phyloP scores from a whole-genome alignment of 345 rosid genomes.

The Murraya paniculata region DNA sequence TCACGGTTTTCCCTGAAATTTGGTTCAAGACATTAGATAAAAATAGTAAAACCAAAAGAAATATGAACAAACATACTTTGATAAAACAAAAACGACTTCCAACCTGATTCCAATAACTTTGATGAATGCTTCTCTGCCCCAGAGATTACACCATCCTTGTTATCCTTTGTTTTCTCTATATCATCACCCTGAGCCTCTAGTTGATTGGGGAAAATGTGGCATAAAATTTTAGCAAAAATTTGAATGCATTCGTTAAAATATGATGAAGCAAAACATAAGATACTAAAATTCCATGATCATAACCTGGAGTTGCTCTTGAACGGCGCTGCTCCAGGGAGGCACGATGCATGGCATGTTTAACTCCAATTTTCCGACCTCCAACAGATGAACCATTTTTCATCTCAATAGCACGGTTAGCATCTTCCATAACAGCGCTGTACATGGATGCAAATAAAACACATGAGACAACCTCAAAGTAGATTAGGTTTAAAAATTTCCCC shows the following conservation, averaged over 20 bases:
- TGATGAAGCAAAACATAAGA: neutral
- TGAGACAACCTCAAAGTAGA: neutral
- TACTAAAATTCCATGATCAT: conserved; percentile 1
- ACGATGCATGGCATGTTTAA: conserved; percentile 80
- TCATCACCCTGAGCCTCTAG: conserved; percentile 35
- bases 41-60: conserved; percentile 7
- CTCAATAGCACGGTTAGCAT: conserved; percentile 80
- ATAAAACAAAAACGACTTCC: neutral
- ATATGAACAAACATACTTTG: conserved; percentile 10
- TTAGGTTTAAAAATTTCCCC: neutral
- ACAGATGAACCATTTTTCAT: conserved; percentile 59
- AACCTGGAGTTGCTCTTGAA: conserved; percentile 57
- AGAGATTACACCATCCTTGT: conserved; percentile 25
- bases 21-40: conserved; percentile 27
- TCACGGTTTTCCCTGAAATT: conserved; percentile 41
- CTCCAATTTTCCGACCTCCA: conserved; percentile 77
- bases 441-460: conserved; percentile 9
- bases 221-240: neutral
- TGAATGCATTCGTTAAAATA: neutral
- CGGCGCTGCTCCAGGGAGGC: conserved; percentile 75
- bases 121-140: conserved; percentile 33
- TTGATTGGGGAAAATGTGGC: neutral
- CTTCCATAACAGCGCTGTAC: conserved; percentile 79
- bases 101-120: conserved; percentile 34
- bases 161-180: conserved; percentile 24